Conservation (phyloP, 805 yeast species). For the Candida chilensis region DNA sequence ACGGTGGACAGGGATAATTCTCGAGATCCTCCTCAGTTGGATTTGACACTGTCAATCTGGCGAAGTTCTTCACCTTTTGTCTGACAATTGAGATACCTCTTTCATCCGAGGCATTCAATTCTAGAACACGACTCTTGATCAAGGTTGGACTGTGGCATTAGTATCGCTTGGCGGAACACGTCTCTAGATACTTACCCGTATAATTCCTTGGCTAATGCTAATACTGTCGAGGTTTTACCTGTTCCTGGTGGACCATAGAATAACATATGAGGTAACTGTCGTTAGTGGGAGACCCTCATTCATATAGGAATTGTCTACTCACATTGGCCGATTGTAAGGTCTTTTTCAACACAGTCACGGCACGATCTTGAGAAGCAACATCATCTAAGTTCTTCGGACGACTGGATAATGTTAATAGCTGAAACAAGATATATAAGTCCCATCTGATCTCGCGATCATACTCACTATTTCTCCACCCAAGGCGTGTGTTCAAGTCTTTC, state of each 20-base stretch:
- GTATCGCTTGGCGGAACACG: not conserved
- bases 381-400: slow-evolving; percentile 86
- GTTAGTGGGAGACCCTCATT: too few species aligned
- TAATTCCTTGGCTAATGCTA: slow-evolving; percentile 73
- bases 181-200: slow-evolving; percentile 31
- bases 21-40: slow-evolving; percentile 61
- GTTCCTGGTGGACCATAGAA: slow-evolving; percentile 95
- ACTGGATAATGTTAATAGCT: slow-evolving; percentile 13
- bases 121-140: slow-evolving; percentile 64
- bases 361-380: slow-evolving; percentile 86
- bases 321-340: slow-evolving; percentile 68
- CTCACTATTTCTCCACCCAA: slow-evolving; percentile 85
- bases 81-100: slow-evolving; percentile 85
- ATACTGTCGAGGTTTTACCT: slow-evolving; percentile 82
- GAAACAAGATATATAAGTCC: not conserved
- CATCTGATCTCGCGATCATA: too few species aligned
- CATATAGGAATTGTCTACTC: too few species aligned
- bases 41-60: slow-evolving; percentile 75
- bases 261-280: slow-evolving; percentile 73
- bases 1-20: slow-evolving; percentile 93
- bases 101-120: slow-evolving; percentile 85
- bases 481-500: slow-evolving; percentile 53
- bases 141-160: slow-evolving; percentile 38
- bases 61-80: slow-evolving; percentile 79
- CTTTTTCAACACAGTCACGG: slow-evolving; percentile 73